Evolutionary conservation across 352 stramenopile species (phyloP), one percentile per base, ranked within the genome.

Genomic region (Globisporangium rhizosaccharum): DNA sequence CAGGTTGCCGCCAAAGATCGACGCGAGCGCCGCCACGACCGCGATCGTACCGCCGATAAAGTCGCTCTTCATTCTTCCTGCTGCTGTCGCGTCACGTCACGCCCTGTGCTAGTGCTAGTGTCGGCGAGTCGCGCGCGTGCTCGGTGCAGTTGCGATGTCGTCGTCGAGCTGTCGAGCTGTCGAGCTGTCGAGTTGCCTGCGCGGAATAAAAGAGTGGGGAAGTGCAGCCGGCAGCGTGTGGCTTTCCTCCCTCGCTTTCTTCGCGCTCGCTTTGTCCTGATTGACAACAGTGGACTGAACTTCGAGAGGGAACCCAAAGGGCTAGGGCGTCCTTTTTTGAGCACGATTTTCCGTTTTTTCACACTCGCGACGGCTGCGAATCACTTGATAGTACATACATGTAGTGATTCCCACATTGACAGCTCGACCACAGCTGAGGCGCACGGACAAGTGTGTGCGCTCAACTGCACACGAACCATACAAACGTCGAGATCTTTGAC

Each of bases 1-100:
- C 59, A 96, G 68, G 61, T 97, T 97, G 11, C 96, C 86, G 50
- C 88, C 88, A 45, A 97, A 90, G 75, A 95, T 97, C 59, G 86
- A 94, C 49, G 83, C 70, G 51, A 96, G 71, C 2, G 86, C 70
- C n/a, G 79, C 79, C 26, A 77, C 59, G 15, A 96, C 77, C 53
- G 79, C 82, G 62, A 97, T 86, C 36, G 72, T 65, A 39, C 83
- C 88, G 62, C 87, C 88, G 56, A 95, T 77, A 56, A 88, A 71
- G 61, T 86, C 78, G 70, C 67, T 86, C 70, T 83, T 85, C 78
- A 88, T 88, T 44, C 36, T 57, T 12, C 4, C 44, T 36, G 20
- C 17, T 59, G 7, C 25, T 20, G 23, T 30, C 5, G 3, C 26
- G 25, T 54, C 50, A 25, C 53, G 20, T 51, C 25, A 49, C 11